Evolutionary conservation across 1,284 basidiomycete species (phyloP), one percentile per base, ranked within the genome.

Genomic region (Stereum hirsutum): DNA sequence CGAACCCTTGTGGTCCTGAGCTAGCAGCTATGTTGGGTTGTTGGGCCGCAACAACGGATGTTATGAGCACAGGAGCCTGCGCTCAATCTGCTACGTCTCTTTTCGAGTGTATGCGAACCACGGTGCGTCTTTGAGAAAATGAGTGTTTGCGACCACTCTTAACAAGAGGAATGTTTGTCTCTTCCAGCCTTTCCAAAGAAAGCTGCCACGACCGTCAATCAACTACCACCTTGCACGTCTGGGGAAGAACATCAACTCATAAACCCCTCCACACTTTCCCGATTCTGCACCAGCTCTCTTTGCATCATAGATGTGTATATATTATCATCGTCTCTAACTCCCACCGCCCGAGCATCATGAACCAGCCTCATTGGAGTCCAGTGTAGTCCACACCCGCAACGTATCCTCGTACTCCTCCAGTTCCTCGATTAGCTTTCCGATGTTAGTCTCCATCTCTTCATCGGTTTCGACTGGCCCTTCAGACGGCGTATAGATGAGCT

Each of bases 21-120:
- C 73, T 96, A 46, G 72, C 82, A 10, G 66, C 79, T 41, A 88
- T 97, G 81, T 76, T 97, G 30, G 80, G 82, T 37, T 97, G 93
- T 65, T 95, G 90, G 89, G 89, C 92, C n/a, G 81, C 85, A 14
- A 75, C 78, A 3, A 69, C 71, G 25, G 91, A 96, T 60, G 50
- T 87, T 25, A 72, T 75, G 52, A 81, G 78, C 19, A 66, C 69
- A 8, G 68, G 69, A 2, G 53, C 65, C 21, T 97, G 93, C 61
- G 72, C 75, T 46, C 70, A 75, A 12, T 66, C 75, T 14, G 83
- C 91, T 1, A 67, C 81, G 51, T 63, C 68, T 19, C 64, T 96
- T 46, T 87, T 86, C 55, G 71, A 79, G 26, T 97, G 93, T 69
- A 95, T 97, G 92, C 70, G 80, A 51, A 87, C 79, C 33, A 75